phyloP scores from a whole-genome alignment of 2,329 filamentous ascomycete species.

The Dothideomycetidae sp. region DNA sequence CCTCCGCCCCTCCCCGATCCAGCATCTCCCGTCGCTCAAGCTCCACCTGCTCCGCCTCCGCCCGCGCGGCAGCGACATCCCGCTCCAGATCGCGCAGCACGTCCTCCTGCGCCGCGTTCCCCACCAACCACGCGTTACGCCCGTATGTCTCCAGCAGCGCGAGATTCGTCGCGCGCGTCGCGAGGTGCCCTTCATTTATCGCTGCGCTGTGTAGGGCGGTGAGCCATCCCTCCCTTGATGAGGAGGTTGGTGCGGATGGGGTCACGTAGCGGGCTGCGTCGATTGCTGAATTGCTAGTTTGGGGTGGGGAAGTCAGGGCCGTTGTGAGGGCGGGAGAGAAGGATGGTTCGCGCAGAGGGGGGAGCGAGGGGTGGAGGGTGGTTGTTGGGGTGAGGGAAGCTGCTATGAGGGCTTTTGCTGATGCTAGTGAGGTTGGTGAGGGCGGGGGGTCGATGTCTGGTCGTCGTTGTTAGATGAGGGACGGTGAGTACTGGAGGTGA shows the following conservation, averaged over 20 bases:
- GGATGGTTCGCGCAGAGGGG: constrained; percentile 35
- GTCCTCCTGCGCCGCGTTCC: constrained; percentile 66
- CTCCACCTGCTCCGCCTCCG: constrained; percentile 60
- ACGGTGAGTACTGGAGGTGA: constrained; percentile 4
- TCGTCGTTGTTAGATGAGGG: constrained; percentile 17
- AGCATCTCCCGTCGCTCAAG: constrained; percentile 55
- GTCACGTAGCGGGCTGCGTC: constrained; percentile 75
- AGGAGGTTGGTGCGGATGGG: constrained; percentile 42
- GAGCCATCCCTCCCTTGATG: constrained; percentile 34
- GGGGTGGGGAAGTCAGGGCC: constrained; percentile 53
- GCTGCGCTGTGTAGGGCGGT: constrained; percentile 41
- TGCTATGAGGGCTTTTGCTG: constrained; percentile 55
- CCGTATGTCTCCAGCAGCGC: constrained; percentile 65
- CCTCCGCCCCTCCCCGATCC: constrained; percentile 56
- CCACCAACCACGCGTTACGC: constrained; percentile 81
- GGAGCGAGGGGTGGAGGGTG: constrained; percentile 42
- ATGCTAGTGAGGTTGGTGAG: constrained; percentile 45
- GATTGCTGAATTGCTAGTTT: constrained; percentile 40
- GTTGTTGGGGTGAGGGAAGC: constrained; percentile 44
- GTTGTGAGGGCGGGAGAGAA: constrained; percentile 53
- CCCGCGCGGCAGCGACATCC: constrained; percentile 54
- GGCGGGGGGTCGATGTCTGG: constrained; percentile 71
- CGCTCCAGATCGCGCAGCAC: constrained; percentile 55
- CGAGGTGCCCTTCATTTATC: constrained; percentile 43
- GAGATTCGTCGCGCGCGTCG: constrained; percentile 45